phyloP scores from a whole-genome alignment of 352 stramenopile genomes.

The Globisporangium parvum region DNA sequence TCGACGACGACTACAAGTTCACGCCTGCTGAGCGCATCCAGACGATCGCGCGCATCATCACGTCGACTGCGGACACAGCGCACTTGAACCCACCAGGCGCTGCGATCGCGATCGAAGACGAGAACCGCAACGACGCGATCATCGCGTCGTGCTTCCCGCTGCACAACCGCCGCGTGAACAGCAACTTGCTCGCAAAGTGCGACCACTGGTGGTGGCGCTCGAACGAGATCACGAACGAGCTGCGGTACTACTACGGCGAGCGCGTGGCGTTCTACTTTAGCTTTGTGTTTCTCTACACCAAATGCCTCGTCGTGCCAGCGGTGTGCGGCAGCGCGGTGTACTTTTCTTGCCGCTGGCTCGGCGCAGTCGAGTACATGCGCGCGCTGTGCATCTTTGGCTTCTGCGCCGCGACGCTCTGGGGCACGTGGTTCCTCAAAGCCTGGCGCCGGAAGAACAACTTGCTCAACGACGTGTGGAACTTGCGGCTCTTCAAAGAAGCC shows the following conservation, averaged over 20 bases:
- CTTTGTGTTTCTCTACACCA: slow-evolving; percentile 83
- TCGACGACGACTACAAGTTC: slow-evolving; percentile 67
- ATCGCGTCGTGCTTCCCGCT: slow-evolving; percentile 78
- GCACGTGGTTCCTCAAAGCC: slow-evolving; percentile 67
- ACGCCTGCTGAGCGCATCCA: slow-evolving; percentile 79
- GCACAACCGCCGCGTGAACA: slow-evolving; percentile 79
- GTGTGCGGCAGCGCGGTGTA: slow-evolving; percentile 57
- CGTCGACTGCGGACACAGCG: slow-evolving; percentile 59
- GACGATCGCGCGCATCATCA: slow-evolving; percentile 85
- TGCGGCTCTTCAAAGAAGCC: slow-evolving; percentile 81
- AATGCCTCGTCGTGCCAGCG: slow-evolving; percentile 62
- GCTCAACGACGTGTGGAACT: slow-evolving; percentile 79
- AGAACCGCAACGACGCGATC: slow-evolving; percentile 67
- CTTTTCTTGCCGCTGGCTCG: slow-evolving; percentile 61
- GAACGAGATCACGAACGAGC: slow-evolving; percentile 79
- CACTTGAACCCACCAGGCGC: slow-evolving; percentile 75
- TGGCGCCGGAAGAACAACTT: slow-evolving; percentile 77
- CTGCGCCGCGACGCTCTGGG: slow-evolving; percentile 67
- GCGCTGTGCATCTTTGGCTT: slow-evolving; percentile 77
- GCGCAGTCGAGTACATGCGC: slow-evolving; percentile 73
- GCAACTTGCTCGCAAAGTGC: slow-evolving; percentile 60
- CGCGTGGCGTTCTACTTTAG: slow-evolving; percentile 84
- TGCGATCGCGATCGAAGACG: slow-evolving; percentile 70
- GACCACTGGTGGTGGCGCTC: slow-evolving; percentile 70
- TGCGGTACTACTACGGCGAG: slow-evolving; percentile 81